phyloP scores from a whole-genome alignment of 2,329 filamentous ascomycete species.

The Exophiala lecanii-corni region DNA sequence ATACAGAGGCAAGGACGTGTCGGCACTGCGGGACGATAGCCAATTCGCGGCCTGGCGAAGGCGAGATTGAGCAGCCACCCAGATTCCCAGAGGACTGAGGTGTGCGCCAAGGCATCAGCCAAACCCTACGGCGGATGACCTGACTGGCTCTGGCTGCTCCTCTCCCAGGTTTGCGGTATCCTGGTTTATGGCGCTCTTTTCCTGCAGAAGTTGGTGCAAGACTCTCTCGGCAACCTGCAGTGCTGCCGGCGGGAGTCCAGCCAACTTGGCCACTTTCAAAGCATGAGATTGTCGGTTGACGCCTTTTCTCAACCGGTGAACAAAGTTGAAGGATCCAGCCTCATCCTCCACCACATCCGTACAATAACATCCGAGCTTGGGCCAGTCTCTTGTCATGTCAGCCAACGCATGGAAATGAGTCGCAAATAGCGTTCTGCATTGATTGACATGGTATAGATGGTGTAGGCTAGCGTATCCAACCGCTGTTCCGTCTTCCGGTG shows the following conservation, averaged over 20 bases:
- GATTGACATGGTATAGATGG: constrained; percentile 73
- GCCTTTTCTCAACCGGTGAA: constrained; percentile 74
- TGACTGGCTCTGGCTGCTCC: too few relatives aligned
- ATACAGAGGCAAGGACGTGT: constrained; percentile 69
- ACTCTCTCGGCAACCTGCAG: constrained; percentile 57
- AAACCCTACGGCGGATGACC: too few relatives aligned
- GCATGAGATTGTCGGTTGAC: constrained; percentile 87
- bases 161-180: too few relatives aligned
- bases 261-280: constrained; percentile 85
- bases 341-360: constrained; percentile 78
- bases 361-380: constrained; percentile 69
- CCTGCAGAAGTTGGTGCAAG: constrained; percentile 12
- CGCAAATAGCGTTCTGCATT: constrained; percentile 79
- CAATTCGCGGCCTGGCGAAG: constrained; percentile 44
- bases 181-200: too few relatives aligned
- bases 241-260: constrained; percentile 70
- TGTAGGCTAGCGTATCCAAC: constrained; percentile 85
- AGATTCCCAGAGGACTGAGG: constrained; percentile 29
- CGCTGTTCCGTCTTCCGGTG: constrained; percentile 83
- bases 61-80: constrained; percentile 41
- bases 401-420: constrained; percentile 88
- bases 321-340: constrained; percentile 70
- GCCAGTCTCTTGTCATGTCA: constrained; percentile 63
- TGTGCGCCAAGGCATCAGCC: too few relatives aligned
- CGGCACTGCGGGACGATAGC: constrained; percentile 70